Conservation (phyloP, 1,139 yeast genomes). For the Blastobotrys apis region DNA sequence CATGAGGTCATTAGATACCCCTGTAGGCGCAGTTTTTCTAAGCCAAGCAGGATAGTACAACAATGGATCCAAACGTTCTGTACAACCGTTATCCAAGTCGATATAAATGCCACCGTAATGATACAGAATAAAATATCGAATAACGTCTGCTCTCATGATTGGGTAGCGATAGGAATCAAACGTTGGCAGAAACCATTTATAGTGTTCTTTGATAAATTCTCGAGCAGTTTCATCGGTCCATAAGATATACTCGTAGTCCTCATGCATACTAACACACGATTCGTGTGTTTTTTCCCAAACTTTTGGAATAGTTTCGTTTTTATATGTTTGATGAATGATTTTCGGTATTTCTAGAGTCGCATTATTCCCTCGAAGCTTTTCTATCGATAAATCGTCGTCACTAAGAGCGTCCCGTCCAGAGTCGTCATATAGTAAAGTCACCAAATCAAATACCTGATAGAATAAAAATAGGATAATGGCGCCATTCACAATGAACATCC, state of each 20-base stretch:
- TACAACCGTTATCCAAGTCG: conserved; percentile 87
- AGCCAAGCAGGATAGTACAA: conserved; percentile 80
- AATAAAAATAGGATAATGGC: conserved; percentile 50
- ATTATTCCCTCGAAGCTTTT: background rate
- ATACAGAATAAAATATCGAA: conserved; percentile 75
- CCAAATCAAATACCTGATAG: conserved; percentile 67
- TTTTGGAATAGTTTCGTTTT: conserved; percentile 70
- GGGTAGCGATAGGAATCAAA: conserved; percentile 77
- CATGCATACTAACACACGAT: conserved; percentile 66
- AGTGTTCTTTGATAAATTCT: conserved; percentile 70
- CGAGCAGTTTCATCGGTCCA: conserved; percentile 90
- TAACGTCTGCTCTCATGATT: conserved; percentile 89
- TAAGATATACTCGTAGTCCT: conserved; percentile 67
- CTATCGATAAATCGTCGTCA: conserved; percentile 10
- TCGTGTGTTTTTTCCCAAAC: conserved; percentile 77
- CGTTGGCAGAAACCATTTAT: conserved; percentile 79
- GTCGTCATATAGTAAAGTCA: conserved; percentile 62
- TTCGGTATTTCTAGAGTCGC: conserved; percentile 53
- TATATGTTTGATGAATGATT: conserved; percentile 91
- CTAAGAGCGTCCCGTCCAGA: conserved; percentile 10
- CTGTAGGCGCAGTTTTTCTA: conserved; percentile 84
- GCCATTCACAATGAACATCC: conserved; percentile 30
- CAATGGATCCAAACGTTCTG: conserved; percentile 70
- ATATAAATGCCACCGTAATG: conserved; percentile 89
- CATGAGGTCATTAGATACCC: conserved; percentile 90